Percentiles rank a stretch among this genome's conserved stretches.
Evolutionary conservation across 2,329 filamentous ascomycete species (phyloP).

Genomic region (Clarireedia hainanense): DNA sequence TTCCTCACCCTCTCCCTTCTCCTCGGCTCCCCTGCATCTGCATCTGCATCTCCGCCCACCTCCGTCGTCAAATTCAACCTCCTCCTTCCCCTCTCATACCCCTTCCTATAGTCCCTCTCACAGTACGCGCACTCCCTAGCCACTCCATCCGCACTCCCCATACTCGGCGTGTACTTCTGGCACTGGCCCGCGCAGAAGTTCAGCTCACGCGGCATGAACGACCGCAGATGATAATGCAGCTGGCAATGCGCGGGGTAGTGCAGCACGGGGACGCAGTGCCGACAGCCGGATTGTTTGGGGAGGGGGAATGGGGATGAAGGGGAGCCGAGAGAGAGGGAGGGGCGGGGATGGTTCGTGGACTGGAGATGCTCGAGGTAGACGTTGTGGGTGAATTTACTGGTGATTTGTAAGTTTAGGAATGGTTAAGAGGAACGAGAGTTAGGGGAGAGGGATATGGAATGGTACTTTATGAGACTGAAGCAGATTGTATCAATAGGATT

Average conservation of each 20-base stretch:
- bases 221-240: slow-evolving; percentile 21
- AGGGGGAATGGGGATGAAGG: slow-evolving; percentile 13
- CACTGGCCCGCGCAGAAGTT: slow-evolving; percentile 17
- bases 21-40: neutral
- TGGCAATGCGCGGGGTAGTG: slow-evolving; percentile 24
- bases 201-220: slow-evolving; percentile 14
- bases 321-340: slow-evolving; percentile 13
- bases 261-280: slow-evolving; percentile 20
- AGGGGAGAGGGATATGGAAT: neutral
- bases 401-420: neutral
- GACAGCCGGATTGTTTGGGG: slow-evolving; percentile 13
- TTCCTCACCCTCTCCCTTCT: slow-evolving; percentile 8
- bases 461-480: slow-evolving; percentile 18
- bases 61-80: slow-evolving; percentile 10
- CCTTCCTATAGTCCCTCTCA: slow-evolving; percentile 13
- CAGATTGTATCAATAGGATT: slow-evolving; percentile 19
- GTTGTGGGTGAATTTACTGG: slow-evolving; percentile 17
- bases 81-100: slow-evolving; percentile 18
- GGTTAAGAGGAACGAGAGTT: neutral
- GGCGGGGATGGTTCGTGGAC: neutral
- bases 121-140: slow-evolving; percentile 12
- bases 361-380: slow-evolving; percentile 8
- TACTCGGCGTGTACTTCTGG: slow-evolving; percentile 11
- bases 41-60: neutral
- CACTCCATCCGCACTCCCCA: neutral